Base-by-base conservation (phyloP, 441 rosid genomes). In the Geranium incanum region DNA sequence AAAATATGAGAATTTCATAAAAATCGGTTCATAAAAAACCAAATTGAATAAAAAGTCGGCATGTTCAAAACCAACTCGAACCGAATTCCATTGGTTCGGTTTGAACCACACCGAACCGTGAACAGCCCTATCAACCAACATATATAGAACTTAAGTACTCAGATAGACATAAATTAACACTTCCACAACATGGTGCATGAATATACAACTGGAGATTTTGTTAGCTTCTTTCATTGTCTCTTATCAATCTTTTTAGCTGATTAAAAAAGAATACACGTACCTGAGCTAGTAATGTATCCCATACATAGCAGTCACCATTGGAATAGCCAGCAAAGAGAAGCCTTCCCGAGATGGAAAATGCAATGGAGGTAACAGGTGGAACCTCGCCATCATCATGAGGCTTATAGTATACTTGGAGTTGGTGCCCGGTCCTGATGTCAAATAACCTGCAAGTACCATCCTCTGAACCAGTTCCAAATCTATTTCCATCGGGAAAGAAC, bases 401-500 rank as follows among this genome's bases (percentile, higher is more conserved):
- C 80, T 86, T 89, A 72, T 71, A 59, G 77, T 89, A 95, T 3
- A 83, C 89, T 79, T 92, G 98, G 73, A 91, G 89, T 74, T 91
- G 92, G 76, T 91, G 98, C 71, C 98, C 98, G 38, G 96, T 95
- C 77, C 99, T 88, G 63, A 91, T 84, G 72, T 93, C 99, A 85
- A 87, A 91, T 75, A 95, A 75, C 85, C 94, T 85, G 84, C 98
- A 95, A 52, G 97, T 89, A 76, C 99, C 99, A 77, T 95, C 99
- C 12, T 86, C 95, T 19, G 97, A 91, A 18, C 99, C 99, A 19
- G 98, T 91, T 80, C 95, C 99, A 79, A 95, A 93, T 83, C 93
- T 87, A 78, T 91, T 69, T 71, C 98, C 98, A 82, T 95, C 99
- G n/a, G 98, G 95, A 80, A 95, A 93, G 87, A 93, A 95, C 83